These are phyloP conservation scores for Tulasnella sp. DNA, from an alignment of 768 basidiomycete species.

Conservation along the genomic window DNA sequence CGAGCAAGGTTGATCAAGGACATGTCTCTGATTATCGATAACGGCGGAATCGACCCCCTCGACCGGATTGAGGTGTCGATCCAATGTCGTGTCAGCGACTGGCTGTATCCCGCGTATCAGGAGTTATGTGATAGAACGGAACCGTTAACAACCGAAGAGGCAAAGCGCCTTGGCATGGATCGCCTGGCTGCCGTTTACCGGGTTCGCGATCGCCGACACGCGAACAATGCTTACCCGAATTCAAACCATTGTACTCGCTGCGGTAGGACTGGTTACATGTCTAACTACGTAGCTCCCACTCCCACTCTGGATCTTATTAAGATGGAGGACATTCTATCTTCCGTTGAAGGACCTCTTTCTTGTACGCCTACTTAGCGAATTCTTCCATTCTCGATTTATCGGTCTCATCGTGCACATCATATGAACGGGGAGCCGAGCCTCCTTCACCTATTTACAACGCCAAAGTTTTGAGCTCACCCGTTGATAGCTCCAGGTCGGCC, in stretches of 20 bases:
- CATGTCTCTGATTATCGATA: neutral
- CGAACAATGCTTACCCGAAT: too few relatives aligned
- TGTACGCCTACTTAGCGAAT: neutral
- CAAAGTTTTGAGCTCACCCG: too few relatives aligned
- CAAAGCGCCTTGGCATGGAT: neutral
- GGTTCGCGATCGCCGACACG: neutral
- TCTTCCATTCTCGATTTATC: neutral
- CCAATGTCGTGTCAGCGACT: neutral
- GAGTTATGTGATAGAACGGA: neutral
- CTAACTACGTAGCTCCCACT: neutral
- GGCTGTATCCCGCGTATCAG: neutral
- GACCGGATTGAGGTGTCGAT: neutral
- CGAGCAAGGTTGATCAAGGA: neutral
- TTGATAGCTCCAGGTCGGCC: too few relatives aligned
- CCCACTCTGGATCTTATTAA: neutral
- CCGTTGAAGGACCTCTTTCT: neutral
- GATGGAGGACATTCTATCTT: neutral
- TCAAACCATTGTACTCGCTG: too few relatives aligned
- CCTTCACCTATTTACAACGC: too few relatives aligned
- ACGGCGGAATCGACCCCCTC: neutral
- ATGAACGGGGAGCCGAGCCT: neutral
- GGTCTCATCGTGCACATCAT: neutral
- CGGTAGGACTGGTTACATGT: neutral
- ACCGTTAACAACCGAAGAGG: neutral
- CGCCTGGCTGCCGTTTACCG: neutral